Evolutionary conservation across 371 early-diverging fungal genomes (phyloP).

Genomic region (Saksenaea vasiformis): DNA sequence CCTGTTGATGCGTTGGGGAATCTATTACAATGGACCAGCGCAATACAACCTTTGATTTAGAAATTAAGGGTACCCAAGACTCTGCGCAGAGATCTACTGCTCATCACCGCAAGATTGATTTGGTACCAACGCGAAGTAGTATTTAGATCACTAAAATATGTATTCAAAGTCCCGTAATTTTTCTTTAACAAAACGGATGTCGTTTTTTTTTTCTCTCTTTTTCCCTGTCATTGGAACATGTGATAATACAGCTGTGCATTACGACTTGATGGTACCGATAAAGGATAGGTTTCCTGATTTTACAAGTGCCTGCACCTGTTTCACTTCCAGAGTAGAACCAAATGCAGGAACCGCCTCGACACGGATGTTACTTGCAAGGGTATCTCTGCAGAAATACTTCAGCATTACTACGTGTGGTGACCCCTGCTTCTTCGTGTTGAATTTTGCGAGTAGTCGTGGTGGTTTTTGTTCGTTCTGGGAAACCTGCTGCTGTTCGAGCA

Average conservation of each 20-base stretch:
- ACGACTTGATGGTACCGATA: background rate
- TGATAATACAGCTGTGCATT: background rate
- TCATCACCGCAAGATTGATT: too few relatives aligned
- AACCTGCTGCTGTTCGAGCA: background rate
- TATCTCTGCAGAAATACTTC: conserved; percentile 17
- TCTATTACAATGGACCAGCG: too few relatives aligned
- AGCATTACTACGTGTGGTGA: conserved; percentile 10
- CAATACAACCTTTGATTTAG: too few relatives aligned
- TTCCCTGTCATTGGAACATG: background rate
- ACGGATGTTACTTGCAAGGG: conserved; percentile 4
- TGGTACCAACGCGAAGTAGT: too few relatives aligned
- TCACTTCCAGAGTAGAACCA: conserved; percentile 20
- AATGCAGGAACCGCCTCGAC: conserved; percentile 24
- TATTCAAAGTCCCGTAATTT: too few relatives aligned
- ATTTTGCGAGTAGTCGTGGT: conserved; percentile 23
- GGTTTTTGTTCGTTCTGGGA: background rate
- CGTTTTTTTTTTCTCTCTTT: background rate
- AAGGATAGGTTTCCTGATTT: conserved; percentile 12
- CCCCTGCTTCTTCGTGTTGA: conserved; percentile 10
- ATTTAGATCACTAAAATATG: too few relatives aligned
- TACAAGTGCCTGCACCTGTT: conserved; percentile 15
- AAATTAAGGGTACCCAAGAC: too few relatives aligned
- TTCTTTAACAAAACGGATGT: background rate
- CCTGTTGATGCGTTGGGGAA: too few relatives aligned
- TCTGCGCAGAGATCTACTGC: too few relatives aligned